Evolutionary conservation across 495 filamentous ascomycete species (phyloP), one percentile per base, ranked within the genome.

Genomic region (Penicillium diatomitis): DNA sequence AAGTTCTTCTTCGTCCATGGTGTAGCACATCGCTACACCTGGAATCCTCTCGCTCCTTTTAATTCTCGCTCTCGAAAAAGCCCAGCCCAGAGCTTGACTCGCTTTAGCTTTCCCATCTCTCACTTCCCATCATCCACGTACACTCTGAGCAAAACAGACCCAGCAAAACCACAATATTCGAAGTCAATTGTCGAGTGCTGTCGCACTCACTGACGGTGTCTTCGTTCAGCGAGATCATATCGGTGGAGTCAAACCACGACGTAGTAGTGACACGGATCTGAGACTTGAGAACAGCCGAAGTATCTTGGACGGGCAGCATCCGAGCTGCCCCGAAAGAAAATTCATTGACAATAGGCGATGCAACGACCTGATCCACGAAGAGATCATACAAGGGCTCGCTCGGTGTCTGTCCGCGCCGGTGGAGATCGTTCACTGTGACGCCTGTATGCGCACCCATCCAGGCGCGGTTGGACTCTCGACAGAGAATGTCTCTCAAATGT

Each of bases 401-500:
- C 3, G 11, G 20, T 20, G 20, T 12, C 3, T 8, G 31, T 7
- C 8, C 6, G 11, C n/a, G 30, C 6, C 34, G 12, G 8, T 32
- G 41, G 0, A 44, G 8, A 4, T 44, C 30, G 6, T 44, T 32
- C 31, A 32, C 10, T 1, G 41, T 44, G 5, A 32, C 3, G 0
- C 41, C 41, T 32, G 4, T 10, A 8, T 44, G 41, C 5, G 41
- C 27, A 32, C 41, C 34, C n/a, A 44, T 32, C 41, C 41, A 44
- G 31, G 7, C 41, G 34, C 11, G 11, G n/a, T 12, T 11, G 8
- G 41, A 44, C 6, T 11, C 41, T n/a, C 31, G 41, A 27, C 41
- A 44, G 5, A 44, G 31, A 34, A 44, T 10, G n/a, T 44, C 31
- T 4, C 41, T 65, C 8, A 64, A 55, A 11, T 62, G 35, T 0